Conservation (phyloP, 2,329 filamentous ascomycete species). For the Fusarium nygamai region DNA sequence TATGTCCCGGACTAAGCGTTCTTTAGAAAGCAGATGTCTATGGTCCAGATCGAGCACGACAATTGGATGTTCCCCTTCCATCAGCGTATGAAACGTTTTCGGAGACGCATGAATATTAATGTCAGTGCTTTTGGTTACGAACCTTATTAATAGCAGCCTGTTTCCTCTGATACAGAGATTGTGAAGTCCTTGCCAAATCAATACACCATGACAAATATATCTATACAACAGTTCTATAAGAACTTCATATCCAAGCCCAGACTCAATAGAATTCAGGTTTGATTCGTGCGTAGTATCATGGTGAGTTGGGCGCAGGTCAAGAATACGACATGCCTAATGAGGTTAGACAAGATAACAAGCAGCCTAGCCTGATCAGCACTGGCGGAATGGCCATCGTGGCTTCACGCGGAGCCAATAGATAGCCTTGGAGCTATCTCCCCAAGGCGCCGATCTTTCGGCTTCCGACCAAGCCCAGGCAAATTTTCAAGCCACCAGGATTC, state of each 20-base stretch:
- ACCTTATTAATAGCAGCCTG: fast-evolving
- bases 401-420: neutral
- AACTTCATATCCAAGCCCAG: too few species aligned
- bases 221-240: too few species aligned
- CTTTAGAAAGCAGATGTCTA: neutral
- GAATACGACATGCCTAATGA: neutral
- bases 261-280: too few species aligned
- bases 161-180: fast-evolving
- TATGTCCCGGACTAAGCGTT: fast-evolving
- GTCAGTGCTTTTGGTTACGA: too few species aligned
- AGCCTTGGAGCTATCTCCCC: neutral
- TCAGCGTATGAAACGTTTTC: neutral
- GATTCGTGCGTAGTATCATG: too few species aligned
- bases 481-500: neutral
- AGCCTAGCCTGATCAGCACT: neutral
- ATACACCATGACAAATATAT: too few species aligned
- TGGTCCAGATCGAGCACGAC: neutral
- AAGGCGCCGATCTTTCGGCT: neutral
- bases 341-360: neutral
- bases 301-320: too few species aligned
- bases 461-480: neutral
- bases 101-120: neutral
- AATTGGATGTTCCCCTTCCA: neutral
- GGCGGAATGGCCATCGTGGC: neutral
- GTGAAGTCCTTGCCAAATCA: neutral